Evolutionary conservation across 345 rosid species (phyloP).

Genomic region (Salix brachista): DNA sequence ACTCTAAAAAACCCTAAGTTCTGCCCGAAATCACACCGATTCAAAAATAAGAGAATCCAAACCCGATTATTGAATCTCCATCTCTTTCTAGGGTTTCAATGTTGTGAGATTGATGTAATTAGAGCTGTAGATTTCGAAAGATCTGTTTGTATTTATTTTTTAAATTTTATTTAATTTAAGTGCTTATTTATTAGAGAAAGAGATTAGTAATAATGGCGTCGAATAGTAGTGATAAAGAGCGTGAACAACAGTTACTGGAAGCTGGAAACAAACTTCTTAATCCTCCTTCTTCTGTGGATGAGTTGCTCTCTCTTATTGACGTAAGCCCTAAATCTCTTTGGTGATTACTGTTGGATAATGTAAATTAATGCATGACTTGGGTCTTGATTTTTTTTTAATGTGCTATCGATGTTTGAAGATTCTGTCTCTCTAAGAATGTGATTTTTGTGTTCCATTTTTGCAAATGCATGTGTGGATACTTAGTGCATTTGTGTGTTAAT

Average conservation of each 20-base stretch:
- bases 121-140: slow-evolving; percentile 22
- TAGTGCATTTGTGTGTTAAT: not conserved
- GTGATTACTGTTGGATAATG: not conserved
- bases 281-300: slow-evolving; percentile 65
- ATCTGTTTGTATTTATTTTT: slow-evolving; percentile 11
- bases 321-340: slow-evolving; percentile 33
- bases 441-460: too few relatives aligned
- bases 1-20: slow-evolving; percentile 25
- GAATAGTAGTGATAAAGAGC: slow-evolving; percentile 46
- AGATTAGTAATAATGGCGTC: slow-evolving; percentile 38
- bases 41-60: not conserved
- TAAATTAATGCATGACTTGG: not conserved
- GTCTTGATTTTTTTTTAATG: not conserved
- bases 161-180: not conserved
- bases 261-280: slow-evolving; percentile 66
- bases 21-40: not conserved
- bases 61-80: not conserved
- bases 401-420: not conserved
- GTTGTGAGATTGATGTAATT: slow-evolving; percentile 25
- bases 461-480: not conserved
- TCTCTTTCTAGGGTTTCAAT: slow-evolving; percentile 25
- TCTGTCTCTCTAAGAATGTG: not conserved
- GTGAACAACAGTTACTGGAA: slow-evolving; percentile 58
- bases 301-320: slow-evolving; percentile 77
- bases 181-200: not conserved